Evolutionary conservation across 2,329 filamentous ascomycete genomes (phyloP).

Genomic region (Pseudohalonectria lignicola): DNA sequence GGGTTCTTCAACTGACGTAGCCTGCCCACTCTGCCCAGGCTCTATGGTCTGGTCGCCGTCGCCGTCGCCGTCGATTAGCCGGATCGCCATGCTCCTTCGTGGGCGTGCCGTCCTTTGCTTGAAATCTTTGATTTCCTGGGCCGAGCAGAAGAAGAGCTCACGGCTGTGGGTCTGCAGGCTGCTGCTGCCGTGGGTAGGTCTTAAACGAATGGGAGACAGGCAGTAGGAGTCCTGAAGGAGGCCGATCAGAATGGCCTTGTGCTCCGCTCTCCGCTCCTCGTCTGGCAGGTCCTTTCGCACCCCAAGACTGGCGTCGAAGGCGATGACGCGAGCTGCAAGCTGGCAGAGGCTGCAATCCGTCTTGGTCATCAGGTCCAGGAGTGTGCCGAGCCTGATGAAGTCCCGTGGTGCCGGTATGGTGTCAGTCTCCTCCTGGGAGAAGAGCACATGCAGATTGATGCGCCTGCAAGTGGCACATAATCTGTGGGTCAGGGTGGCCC

Average conservation of each 20-base stretch:
- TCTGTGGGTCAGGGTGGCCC: background rate
- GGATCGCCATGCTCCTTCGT: slow-evolving; percentile 2
- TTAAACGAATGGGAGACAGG: background rate
- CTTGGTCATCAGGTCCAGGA: slow-evolving; percentile 1
- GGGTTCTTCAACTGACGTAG: too few species aligned
- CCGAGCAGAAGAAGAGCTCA: background rate
- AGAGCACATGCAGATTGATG: background rate
- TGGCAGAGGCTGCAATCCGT: slow-evolving; percentile 1
- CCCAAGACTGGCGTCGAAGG: background rate
- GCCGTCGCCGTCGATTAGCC: background rate
- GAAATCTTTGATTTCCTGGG: background rate
- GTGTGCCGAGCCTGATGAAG: slow-evolving; percentile 1
- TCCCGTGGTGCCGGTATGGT: background rate
- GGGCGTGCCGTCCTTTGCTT: background rate
- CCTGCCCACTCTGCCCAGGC: too few species aligned
- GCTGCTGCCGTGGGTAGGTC: background rate
- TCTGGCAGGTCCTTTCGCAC: background rate
- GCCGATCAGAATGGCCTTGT: background rate
- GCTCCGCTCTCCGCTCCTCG: background rate
- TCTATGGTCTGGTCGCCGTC: background rate
- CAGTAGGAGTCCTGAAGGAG: slow-evolving; percentile 2
- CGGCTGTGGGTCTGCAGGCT: background rate
- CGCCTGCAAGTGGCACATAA: slow-evolving; percentile 1
- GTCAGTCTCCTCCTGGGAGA: background rate
- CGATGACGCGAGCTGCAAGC: slow-evolving; percentile 1